phyloP scores from a whole-genome alignment of 2,329 filamentous ascomycete species.

The Exophiala viscosa region DNA sequence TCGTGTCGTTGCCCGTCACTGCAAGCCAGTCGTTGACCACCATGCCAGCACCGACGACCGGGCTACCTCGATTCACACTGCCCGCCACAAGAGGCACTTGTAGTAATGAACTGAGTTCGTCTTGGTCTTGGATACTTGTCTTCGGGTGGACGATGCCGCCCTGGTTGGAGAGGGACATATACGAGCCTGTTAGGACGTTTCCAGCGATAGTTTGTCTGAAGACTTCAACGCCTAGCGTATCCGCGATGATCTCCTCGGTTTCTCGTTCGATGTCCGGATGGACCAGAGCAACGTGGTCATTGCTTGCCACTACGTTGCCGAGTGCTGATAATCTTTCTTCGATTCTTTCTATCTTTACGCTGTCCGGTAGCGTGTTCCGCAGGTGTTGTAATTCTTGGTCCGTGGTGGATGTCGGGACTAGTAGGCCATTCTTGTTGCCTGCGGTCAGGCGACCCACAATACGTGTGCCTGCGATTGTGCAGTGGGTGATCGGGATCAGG shows the following conservation, averaged over 20 bases:
- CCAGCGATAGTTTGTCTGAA: constrained; percentile 85
- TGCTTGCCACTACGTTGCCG: constrained; percentile 93
- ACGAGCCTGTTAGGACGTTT: constrained; percentile 92
- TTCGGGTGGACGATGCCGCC: constrained; percentile 97
- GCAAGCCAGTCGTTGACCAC: constrained; percentile 98
- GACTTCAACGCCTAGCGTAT: constrained; percentile 67
- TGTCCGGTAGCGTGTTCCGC: constrained; percentile 87
- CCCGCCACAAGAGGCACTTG: constrained; percentile 95
- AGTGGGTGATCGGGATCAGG: constrained; percentile 93
- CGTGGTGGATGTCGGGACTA: constrained; percentile 92
- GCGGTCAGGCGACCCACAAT: constrained; percentile 95
- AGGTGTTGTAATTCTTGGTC: constrained; percentile 98
- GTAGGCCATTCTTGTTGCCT: constrained; percentile 92
- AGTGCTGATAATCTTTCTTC: constrained; percentile 94
- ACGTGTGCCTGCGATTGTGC: constrained; percentile 91
- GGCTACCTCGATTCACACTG: constrained; percentile 85
- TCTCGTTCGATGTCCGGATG: constrained; percentile 96
- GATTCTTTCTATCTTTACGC: constrained; percentile 91
- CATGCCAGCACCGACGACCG: constrained; percentile 95
- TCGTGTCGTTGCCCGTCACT: constrained; percentile 88
- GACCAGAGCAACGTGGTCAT: constrained; percentile 74
- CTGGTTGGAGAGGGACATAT: constrained; percentile 95
- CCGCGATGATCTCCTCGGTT: constrained; percentile 97
- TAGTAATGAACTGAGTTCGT: constrained; percentile 87
- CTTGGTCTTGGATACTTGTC: constrained; percentile 95